Evolutionary conservation across 2,329 filamentous ascomycete species (phyloP), one percentile per base, ranked within the genome.

Genomic region (Fusarium sacchari): DNA sequence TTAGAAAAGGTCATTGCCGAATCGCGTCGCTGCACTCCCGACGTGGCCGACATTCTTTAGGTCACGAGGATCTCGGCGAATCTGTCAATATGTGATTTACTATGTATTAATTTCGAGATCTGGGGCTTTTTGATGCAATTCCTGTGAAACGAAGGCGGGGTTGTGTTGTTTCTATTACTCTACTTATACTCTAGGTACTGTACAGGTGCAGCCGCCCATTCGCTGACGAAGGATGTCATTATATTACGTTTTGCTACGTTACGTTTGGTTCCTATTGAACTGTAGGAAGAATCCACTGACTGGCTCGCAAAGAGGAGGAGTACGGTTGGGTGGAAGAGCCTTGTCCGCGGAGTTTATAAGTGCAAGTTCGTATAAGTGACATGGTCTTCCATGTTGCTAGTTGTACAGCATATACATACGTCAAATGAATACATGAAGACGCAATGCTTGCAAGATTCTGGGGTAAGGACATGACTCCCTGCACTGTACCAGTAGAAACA

Each of bases 211-310:
- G 72, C 73, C 63, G 73, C 30, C 46, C 59, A 69, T 70, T 53
- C 67, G 50, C 40, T 55, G 49, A 69, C 34, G 18, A 55, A 56
- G 57, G 34, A 66, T 70, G 66, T 39, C 43, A 70, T 70, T 60
- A 60, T 47, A 70, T 70, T 70, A 70, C 67, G 56, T 80, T 80
- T 80, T 77, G 74, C 77, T 80, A 67, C 68, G 64, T 72, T 69
- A 60, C 60, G 53, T 67, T 78, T 64, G 63, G 64, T 47, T 70
- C 22, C 37, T 28, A 32, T 42, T 52, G 50, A 46, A 60, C 18
- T 39, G 18, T 62, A n/a, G 22, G 34, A 39, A 28, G 42, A 60
- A 60, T 32, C 46, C 58, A 59, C 65, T 56, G 39, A 65, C 65
- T 56, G 43, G 53, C n/a, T 71, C 47, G 59, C 43, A 72, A 34